These are phyloP conservation scores for Rhodotorula diobovata DNA, from an alignment of 768 basidiomycete species.

Conservation along the genomic window DNA sequence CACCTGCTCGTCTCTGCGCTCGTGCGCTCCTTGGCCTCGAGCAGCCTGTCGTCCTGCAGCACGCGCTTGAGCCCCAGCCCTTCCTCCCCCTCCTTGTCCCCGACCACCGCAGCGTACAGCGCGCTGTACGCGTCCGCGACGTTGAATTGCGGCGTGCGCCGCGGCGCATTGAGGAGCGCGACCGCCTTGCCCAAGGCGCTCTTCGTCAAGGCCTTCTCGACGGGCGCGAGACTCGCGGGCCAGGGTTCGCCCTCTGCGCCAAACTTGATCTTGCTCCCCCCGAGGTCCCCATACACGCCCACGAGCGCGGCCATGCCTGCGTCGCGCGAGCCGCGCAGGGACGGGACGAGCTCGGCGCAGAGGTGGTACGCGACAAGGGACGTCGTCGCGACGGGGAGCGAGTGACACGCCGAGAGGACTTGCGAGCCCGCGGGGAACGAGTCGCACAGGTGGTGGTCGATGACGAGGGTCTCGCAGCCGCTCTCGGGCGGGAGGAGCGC, in stretches of 20 bases:
- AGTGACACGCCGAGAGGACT: slow-evolving; percentile 51
- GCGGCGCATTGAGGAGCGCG: slow-evolving; percentile 51
- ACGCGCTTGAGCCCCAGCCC: slow-evolving; percentile 10
- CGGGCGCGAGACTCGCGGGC: slow-evolving; percentile 40
- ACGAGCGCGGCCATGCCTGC: slow-evolving; percentile 51
- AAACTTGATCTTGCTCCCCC: slow-evolving; percentile 44
- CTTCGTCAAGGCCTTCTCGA: slow-evolving; percentile 50
- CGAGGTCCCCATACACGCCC: slow-evolving; percentile 53
- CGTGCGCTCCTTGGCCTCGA: slow-evolving; percentile 26
- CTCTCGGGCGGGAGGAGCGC: slow-evolving; percentile 43
- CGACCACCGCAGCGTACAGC: slow-evolving; percentile 43
- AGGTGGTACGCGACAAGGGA: slow-evolving; percentile 52
- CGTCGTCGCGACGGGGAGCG: slow-evolving; percentile 52
- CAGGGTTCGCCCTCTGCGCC: slow-evolving; percentile 43
- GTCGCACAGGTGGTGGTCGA: slow-evolving; percentile 55
- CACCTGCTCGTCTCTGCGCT: slow-evolving; percentile 27
- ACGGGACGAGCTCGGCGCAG: slow-evolving; percentile 48
- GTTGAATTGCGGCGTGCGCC: slow-evolving; percentile 49
- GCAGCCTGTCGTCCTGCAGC: slow-evolving; percentile 4
- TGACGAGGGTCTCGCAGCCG: slow-evolving; percentile 45
- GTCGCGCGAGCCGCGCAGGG: slow-evolving; percentile 34
- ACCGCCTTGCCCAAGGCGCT: slow-evolving; percentile 47
- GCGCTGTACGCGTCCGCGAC: slow-evolving; percentile 49
- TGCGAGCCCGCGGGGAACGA: slow-evolving; percentile 49
- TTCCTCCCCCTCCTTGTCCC: slow-evolving; percentile 3